Percentiles rank a stretch among this genome's conserved stretches.
phyloP scores from a whole-genome alignment of 1,139 yeast species.

The Pneumocystis oryctolagi region DNA sequence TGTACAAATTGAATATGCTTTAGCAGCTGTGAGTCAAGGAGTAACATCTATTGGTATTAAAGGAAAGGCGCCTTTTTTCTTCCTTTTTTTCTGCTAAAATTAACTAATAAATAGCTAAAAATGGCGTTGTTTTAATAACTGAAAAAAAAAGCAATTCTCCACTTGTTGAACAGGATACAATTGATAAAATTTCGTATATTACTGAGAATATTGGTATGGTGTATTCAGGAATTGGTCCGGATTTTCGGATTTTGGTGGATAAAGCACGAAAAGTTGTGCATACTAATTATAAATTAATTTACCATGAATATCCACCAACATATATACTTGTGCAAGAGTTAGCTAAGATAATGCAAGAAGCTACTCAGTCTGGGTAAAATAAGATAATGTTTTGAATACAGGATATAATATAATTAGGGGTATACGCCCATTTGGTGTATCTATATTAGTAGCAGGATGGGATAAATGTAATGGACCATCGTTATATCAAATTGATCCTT shows the following conservation, averaged over 20 bases:
- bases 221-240: constrained; percentile 98
- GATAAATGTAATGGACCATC: constrained; percentile 53
- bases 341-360: constrained; percentile 94
- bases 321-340: constrained; percentile 85
- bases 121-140: constrained; percentile 93
- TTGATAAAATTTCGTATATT: constrained; percentile 64
- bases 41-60: constrained; percentile 93
- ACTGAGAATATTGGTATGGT: constrained; percentile 96
- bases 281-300: constrained; percentile 78
- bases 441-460: constrained; percentile 83
- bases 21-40: constrained; percentile 95
- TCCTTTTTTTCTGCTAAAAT: background rate
- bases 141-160: constrained; percentile 80
- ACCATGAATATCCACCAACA: constrained; percentile 95
- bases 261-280: constrained; percentile 89
- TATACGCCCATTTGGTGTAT: constrained; percentile 94
- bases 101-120: constrained; percentile 39
- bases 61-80: constrained; percentile 19
- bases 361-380: constrained; percentile 61
- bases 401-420: constrained; percentile 36
- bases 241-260: constrained; percentile 85
- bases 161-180: constrained; percentile 57
- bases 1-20: constrained; percentile 94
- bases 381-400: background rate
- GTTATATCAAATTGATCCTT: constrained; percentile 92